These are phyloP conservation scores for Venturia asperata DNA, from an alignment of 2,329 filamentous ascomycete species.

Conservation along the genomic window DNA sequence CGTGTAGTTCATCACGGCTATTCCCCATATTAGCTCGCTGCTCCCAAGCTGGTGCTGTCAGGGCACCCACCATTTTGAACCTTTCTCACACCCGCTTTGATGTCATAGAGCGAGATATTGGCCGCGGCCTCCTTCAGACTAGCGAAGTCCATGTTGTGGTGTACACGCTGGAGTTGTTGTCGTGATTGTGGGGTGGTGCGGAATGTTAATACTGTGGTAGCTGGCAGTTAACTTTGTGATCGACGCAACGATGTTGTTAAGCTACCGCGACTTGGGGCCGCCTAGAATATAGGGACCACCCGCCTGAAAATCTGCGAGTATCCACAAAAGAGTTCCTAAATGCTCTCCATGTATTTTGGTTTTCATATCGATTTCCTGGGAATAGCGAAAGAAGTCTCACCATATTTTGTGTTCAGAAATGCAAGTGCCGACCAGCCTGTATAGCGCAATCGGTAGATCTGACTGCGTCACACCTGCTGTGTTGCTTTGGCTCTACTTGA, in stretches of 20 bases:
- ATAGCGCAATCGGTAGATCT: too few species aligned
- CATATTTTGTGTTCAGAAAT: too few species aligned
- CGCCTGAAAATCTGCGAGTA: background rate
- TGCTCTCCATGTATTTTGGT: background rate
- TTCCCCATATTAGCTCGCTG: constrained; percentile 10
- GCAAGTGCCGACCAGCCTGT: too few species aligned
- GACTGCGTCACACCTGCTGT: too few species aligned
- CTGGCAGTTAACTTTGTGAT: constrained; percentile 1
- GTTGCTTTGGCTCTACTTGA: too few species aligned
- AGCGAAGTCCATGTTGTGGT: constrained; percentile 66
- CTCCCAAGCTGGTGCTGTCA: background rate
- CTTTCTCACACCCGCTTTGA: constrained; percentile 91
- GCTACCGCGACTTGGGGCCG: background rate
- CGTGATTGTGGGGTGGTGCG: constrained; percentile 7
- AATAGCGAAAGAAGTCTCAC: too few species aligned
- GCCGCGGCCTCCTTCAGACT: constrained; percentile 78
- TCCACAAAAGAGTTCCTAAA: background rate
- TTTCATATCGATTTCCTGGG: too few species aligned
- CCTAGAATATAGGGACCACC: background rate
- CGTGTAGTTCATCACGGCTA: constrained; percentile 96
- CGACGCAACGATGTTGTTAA: constrained; percentile 4
- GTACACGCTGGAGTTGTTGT: background rate
- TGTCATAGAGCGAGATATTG: constrained; percentile 87
- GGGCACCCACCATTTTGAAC: constrained; percentile 81
- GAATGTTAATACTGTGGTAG: background rate